Conservation (phyloP, 1,284 basidiomycete genomes). For the Moesziomyces sp. region DNA sequence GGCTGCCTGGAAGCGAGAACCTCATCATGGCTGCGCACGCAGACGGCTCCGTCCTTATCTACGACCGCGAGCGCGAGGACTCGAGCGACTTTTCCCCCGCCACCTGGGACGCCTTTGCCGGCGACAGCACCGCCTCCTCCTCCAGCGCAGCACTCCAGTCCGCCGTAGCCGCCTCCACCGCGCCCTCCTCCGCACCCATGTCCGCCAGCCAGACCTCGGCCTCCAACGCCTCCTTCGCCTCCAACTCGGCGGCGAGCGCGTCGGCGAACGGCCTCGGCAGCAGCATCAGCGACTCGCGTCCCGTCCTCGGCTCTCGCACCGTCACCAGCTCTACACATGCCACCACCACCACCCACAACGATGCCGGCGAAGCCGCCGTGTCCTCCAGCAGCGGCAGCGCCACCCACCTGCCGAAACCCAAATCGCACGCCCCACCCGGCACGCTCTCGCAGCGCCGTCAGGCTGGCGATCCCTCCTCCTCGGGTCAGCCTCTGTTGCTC, state of each 20-base stretch:
- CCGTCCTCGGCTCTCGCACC: conserved; percentile 25
- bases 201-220: conserved; percentile 34
- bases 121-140: conserved; percentile 15
- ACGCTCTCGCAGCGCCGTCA: conserved; percentile 34
- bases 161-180: conserved; percentile 4
- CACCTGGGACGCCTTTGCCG: conserved; percentile 25
- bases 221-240: conserved; percentile 22
- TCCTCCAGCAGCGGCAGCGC: conserved; percentile 37
- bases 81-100: conserved; percentile 68
- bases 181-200: conserved; percentile 36
- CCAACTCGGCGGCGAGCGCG: conserved; percentile 5
- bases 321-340: conserved; percentile 32
- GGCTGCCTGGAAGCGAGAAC: conserved; percentile 79
- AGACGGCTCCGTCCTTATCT: conserved; percentile 86
- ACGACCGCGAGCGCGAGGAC: conserved; percentile 89
- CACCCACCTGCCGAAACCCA: conserved; percentile 18
- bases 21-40: conserved; percentile 90
- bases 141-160: conserved; percentile 32
- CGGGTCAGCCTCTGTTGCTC: conserved; percentile 31
- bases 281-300: conserved; percentile 24
- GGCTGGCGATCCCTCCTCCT: conserved; percentile 1
- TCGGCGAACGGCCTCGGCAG: conserved; percentile 5
- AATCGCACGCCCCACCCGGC: conserved; percentile 12
- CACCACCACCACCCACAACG: conserved; percentile 37
- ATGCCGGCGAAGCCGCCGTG: conserved; percentile 22